These are phyloP conservation scores for Populus ilicifolia DNA, from an alignment of 345 rosid species.

Conservation along the genomic window DNA sequence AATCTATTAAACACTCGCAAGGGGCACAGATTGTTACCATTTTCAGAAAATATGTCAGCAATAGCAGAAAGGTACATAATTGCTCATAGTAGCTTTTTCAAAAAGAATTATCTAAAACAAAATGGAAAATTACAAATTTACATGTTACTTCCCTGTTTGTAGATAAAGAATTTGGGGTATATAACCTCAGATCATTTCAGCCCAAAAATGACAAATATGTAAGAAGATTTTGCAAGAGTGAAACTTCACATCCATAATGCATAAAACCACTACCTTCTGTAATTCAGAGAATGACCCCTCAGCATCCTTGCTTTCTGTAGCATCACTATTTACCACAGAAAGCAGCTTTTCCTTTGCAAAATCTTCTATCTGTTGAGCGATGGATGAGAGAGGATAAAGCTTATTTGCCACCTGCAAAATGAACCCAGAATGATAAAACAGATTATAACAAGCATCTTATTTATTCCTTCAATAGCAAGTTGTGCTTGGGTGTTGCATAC, in stretches of 20 bases:
- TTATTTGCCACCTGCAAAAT: slow-evolving; percentile 84
- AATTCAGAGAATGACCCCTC: slow-evolving; percentile 42
- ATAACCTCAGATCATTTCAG: no score
- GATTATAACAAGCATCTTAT: slow-evolving; percentile 13
- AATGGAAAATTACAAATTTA: neutral
- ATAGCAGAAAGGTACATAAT: neutral
- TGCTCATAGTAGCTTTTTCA: neutral
- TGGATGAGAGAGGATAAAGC: slow-evolving; percentile 68
- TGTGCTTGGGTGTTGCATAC: slow-evolving; percentile 44
- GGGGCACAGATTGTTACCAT: no score
- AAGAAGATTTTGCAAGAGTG: neutral
- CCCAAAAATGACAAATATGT: neutral
- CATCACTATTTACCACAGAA: slow-evolving; percentile 42
- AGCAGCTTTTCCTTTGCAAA: slow-evolving; percentile 71
- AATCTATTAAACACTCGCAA: no score
- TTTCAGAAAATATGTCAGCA: no score
- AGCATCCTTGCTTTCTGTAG: slow-evolving; percentile 37
- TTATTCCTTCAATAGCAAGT: slow-evolving; percentile 11
- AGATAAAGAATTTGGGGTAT: neutral
- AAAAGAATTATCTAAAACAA: neutral
- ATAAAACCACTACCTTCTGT: slow-evolving; percentile 48
- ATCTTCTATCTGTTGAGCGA: slow-evolving; percentile 81
- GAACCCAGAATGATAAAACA: slow-evolving; percentile 18
- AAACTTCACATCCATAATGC: neutral
- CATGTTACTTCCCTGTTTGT: neutral